These are phyloP conservation scores for Vitis hybrid DNA, from an alignment of 177 flowering plant species.

Conservation along the genomic window DNA sequence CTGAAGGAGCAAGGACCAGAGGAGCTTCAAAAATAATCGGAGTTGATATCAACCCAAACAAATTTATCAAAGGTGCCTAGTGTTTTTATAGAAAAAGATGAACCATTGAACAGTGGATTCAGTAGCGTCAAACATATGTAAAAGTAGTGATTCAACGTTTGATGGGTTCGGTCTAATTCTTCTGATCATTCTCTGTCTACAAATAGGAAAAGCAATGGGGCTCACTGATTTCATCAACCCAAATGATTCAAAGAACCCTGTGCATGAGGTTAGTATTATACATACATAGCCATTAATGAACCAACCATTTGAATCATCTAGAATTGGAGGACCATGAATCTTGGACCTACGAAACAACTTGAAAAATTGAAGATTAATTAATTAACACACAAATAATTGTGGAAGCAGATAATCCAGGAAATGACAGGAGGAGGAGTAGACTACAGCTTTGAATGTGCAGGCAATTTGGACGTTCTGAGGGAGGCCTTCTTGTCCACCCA, in stretches of 20 bases:
- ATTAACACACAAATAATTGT: too few species aligned
- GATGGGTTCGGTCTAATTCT: too few species aligned
- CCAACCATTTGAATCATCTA: too few species aligned
- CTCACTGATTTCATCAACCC: conserved; percentile 76
- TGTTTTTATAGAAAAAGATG: too few species aligned
- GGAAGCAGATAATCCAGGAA: conserved; percentile 57
- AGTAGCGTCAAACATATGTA: too few species aligned
- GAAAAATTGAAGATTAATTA: not conserved
- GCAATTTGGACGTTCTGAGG: conserved; percentile 61
- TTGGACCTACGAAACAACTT: too few species aligned
- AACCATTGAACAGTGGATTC: too few species aligned
- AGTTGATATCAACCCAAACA: conserved; percentile 57
- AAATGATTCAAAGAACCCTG: conserved; percentile 39
- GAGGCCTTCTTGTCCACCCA: conserved; percentile 77
- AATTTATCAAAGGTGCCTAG: conserved; percentile 46
- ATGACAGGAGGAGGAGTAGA: conserved; percentile 74
- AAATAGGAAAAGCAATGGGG: conserved; percentile 51
- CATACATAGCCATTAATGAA: not conserved
- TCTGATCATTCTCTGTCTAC: not conserved
- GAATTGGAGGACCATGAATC: too few species aligned
- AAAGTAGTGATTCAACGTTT: too few species aligned
- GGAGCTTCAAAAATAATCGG: conserved; percentile 77
- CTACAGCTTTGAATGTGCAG: conserved; percentile 77
- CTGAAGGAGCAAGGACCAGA: conserved; percentile 62
- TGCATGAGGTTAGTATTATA: conserved; percentile 51